phyloP scores from a whole-genome alignment of 148 eudicot genomes.

The Diospyros kaki region DNA sequence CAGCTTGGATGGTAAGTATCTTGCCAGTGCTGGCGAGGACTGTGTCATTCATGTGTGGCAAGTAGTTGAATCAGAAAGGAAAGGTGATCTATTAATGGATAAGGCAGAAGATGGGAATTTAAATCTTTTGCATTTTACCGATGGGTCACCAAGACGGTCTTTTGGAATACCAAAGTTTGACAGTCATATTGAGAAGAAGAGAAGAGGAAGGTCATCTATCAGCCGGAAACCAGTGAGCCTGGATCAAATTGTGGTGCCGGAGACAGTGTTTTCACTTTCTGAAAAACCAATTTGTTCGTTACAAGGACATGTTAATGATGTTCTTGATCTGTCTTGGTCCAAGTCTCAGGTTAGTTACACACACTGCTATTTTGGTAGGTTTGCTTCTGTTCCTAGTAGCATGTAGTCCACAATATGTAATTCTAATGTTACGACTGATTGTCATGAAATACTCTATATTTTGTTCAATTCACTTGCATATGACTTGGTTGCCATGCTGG shows the following conservation, averaged over 20 bases:
- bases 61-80: constrained; percentile 65
- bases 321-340: constrained; percentile 95
- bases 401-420: neutral
- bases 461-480: neutral
- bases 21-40: constrained; percentile 96
- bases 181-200: constrained; percentile 48
- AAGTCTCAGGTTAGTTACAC: constrained; percentile 72
- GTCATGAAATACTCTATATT: neutral
- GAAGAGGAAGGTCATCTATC: constrained; percentile 69
- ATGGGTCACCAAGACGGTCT: constrained; percentile 64
- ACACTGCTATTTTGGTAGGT: neutral
- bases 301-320: constrained; percentile 75
- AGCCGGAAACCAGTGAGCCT: constrained; percentile 71
- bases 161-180: constrained; percentile 42
- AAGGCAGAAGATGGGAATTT: constrained; percentile 73
- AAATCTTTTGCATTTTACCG: constrained; percentile 46
- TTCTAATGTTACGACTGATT: neutral
- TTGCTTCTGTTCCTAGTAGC: neutral
- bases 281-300: constrained; percentile 90
- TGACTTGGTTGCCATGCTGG: neutral
- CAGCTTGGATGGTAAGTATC: constrained; percentile 81
- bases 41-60: constrained; percentile 86
- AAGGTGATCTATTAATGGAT: constrained; percentile 66
- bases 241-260: constrained; percentile 68
- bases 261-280: constrained; percentile 66